Base-by-base conservation (phyloP, 192 early-diverging fungal genomes). In the Spizellomyces punctatus region DNA sequence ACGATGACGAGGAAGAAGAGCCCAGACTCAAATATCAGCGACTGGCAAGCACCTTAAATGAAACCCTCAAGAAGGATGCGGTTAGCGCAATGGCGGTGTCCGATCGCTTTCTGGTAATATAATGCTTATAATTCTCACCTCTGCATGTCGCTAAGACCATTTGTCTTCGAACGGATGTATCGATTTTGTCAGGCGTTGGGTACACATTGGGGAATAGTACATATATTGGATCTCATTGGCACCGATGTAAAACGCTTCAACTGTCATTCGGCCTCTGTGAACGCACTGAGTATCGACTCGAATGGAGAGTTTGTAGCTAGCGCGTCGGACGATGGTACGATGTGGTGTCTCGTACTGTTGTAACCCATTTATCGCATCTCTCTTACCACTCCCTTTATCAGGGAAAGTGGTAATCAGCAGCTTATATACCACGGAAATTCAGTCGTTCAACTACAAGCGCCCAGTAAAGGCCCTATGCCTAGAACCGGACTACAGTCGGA, bases 211-310 rank as follows among this genome's bases (percentile, higher is more conserved):
- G 96, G 96, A 58, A 80, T 87, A 21, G 89, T 98, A 0, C 88
- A 94, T 58, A 87, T 98, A 57, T 86, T 96, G 21, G 96, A 98
- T 77, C 90, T 95, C 69, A 91, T 92, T 36, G 96, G 96, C 64
- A 96, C 94, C 66, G 83, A 91, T 36, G 90, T 94, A 27, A 94
- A 95, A 82, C 85, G 84, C 50, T 98, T 93, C 78, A 78, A 86
- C 46, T 85, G 83, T 5, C 96, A 98, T 76, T 86, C 90, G 8
- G 90, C 95, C 0, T 89, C 94, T 0, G 94, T 99, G 6, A 96
- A 91, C 69, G 88, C 91, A 63, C 76, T 99, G 64, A 89, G 89
- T 69, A 90, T 98, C 63, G 98, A 99, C 72, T 63, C 82, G 12
- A 81, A 83, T 45, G 93, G 87, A 58, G 98, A 99, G 77, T 97